Evolutionary conservation across 306 rosid genomes (phyloP), one percentile per base, ranked within the genome.

Genomic region (Neltuma alba): DNA sequence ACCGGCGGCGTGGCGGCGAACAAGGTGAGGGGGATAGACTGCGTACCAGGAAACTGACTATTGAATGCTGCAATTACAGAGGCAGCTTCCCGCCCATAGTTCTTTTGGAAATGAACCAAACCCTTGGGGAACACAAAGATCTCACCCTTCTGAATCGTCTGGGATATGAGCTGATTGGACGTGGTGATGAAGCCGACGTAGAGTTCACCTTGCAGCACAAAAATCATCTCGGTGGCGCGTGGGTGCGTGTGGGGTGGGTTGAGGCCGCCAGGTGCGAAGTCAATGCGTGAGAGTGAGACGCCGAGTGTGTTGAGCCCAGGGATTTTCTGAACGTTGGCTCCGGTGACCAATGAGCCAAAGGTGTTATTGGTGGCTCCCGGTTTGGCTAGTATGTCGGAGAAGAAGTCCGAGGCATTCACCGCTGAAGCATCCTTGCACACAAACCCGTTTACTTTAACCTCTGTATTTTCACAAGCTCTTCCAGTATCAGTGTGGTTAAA

Each of bases 241-340:
- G 96, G 97, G 86, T 95, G 99, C 0, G 97, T 91, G 95, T 95
- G 99, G 0, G 99, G 97, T 6, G 99, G 97, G 86, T 95, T 95
- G 2, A 89, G 80, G 28, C 99, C 99, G 20, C 97, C 94, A 1
- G 94, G 90, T 7, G 97, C 97, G 61, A 86, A 94, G 90, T 94
- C 98, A 48, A 94, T 81, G 18, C 97, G 81, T 7, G 98, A 54
- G 38, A 94, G 21, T 1, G 98, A 94, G 33, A 92, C 89, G 8
- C 97, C 95, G 6, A 92, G 90, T 0, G 98, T 94, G 91, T 92
- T 94, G 1, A 92, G 90, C 77, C 97, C 97, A 25, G 97, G 93
- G 57, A 92, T 78, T 81, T 84, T 88, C 67, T 83, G 34, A n/a
- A 94, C 97, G 33, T 89, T 91, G 76, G 97, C 98, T 78, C 37